Conservation (phyloP, 1,284 basidiomycete genomes). For the Cutaneotrichosporon sp. region DNA sequence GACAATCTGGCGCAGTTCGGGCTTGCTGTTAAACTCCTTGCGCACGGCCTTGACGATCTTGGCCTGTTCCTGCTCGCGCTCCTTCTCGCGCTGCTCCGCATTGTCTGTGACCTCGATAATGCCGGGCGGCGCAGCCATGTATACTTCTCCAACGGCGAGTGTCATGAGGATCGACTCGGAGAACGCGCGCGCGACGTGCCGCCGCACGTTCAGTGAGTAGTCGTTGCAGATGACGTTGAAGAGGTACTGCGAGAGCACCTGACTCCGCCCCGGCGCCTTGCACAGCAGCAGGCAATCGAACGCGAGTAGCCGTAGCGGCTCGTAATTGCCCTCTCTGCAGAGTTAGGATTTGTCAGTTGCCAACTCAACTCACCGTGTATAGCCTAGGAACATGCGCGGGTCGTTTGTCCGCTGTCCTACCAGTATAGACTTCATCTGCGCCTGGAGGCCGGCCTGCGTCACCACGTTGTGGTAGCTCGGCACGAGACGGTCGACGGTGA, state of each 20-base stretch:
- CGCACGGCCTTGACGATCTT: conserved; percentile 68
- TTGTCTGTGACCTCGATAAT: conserved; percentile 24
- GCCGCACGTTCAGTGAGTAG: conserved; percentile 71
- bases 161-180: conserved; percentile 83
- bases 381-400: conserved; percentile 72
- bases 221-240: conserved; percentile 85
- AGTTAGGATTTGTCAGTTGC: neutral
- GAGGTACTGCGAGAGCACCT: conserved; percentile 71
- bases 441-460: conserved; percentile 82
- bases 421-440: conserved; percentile 71
- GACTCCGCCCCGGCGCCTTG: conserved; percentile 55
- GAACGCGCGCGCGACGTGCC: conserved; percentile 77
- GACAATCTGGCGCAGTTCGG: conserved; percentile 61
- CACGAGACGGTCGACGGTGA: conserved; percentile 90
- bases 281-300: conserved; percentile 90
- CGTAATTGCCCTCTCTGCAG: conserved; percentile 81
- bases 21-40: conserved; percentile 69
- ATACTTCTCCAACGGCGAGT: conserved; percentile 85
- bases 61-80: conserved; percentile 47
- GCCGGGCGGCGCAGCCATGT: conserved; percentile 26
- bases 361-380: conserved; percentile 70
- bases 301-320: conserved; percentile 82
- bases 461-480: conserved; percentile 93
- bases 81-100: conserved; percentile 23
- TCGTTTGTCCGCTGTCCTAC: conserved; percentile 78